phyloP scores from a whole-genome alignment of 2,329 filamentous ascomycete species.

The Pseudomassariella vexata region DNA sequence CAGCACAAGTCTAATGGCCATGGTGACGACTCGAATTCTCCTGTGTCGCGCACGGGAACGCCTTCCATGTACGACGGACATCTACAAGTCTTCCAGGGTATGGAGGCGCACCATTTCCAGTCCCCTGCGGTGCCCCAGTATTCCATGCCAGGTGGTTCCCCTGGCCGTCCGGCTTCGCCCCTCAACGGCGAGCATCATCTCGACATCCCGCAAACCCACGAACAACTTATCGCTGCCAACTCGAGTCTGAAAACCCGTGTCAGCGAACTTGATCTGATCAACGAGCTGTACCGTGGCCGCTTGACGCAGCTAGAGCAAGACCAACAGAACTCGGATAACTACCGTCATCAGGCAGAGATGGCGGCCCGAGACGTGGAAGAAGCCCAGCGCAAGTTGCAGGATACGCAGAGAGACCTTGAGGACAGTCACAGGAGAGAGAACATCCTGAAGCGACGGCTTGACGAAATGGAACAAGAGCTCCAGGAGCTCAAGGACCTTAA shows the following conservation, averaged over 20 bases:
- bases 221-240: constrained; percentile 74
- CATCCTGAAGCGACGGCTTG: constrained; percentile 74
- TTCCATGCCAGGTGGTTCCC: constrained; percentile 45
- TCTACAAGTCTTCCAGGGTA: constrained; percentile 73
- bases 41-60: constrained; percentile 73
- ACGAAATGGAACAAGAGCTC: constrained; percentile 63
- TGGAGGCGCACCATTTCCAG: constrained; percentile 67
- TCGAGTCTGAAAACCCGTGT: constrained; percentile 90
- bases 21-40: constrained; percentile 70
- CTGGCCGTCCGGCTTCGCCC: constrained; percentile 43
- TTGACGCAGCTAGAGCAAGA: constrained; percentile 76
- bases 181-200: constrained; percentile 55
- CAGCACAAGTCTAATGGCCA: constrained; percentile 66
- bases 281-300: constrained; percentile 70
- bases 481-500: constrained; percentile 22
- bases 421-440: constrained; percentile 75
- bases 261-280: constrained; percentile 92
- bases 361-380: constrained; percentile 48
- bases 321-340: constrained; percentile 59
- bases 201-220: constrained; percentile 70
- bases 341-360: constrained; percentile 42
- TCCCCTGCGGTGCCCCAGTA: constrained; percentile 43
- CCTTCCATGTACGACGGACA: constrained; percentile 70
- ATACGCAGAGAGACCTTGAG: constrained; percentile 55
- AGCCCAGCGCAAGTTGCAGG: constrained; percentile 36